Evolutionary conservation across 2,329 filamentous ascomycete genomes (phyloP), one percentile per base, ranked within the genome.

Genomic region (Didymella segeticola): DNA sequence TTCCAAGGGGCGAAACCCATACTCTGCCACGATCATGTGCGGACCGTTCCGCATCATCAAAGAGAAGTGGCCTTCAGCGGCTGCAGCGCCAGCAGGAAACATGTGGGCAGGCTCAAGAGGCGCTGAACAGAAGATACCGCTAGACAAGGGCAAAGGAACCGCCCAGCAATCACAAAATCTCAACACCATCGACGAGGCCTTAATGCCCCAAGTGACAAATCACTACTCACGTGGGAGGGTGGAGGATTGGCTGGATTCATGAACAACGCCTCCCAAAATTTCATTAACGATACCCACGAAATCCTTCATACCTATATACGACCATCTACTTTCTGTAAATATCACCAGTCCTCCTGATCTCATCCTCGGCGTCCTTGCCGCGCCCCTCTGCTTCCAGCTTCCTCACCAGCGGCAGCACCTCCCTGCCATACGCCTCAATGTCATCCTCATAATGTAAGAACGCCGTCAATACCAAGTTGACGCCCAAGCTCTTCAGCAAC

Each of bases 371-470:
- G 60, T 82, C 75, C 61, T 75, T 81, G 0, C 80, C 81, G 23
- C 80, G 71, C 1, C 80, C 80, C 57, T 79, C 67, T 20, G 66
- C 75, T 67, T 83, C 81, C 47, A 81, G 54, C 61, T 79, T 70
- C 45, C 80, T 72, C 2, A 82, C 79, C 27, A 82, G 64, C 7
- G 79, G 76, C 33, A 82, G 46, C 0, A 83, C 77, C 31, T 80
- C 70, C 36, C 71, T 68, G 1, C 80, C 80, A 64, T 82, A 82
- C 37, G 69, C 62, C 63, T 81, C 74, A 49, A 83, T 80, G 54
- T 83, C 81, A 19, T 82, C 79, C 6, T 82, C 80, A 52, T 83
- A 82, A 58, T 83, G 79, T 60, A 83, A 62, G 58, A 82, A 81
- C 0, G 79, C 80, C 1, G 77, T 75, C 54, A 83, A 51, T 48